phyloP scores from a whole-genome alignment of 371 early-diverging fungal species.

The Apophysomyces variabilis region DNA sequence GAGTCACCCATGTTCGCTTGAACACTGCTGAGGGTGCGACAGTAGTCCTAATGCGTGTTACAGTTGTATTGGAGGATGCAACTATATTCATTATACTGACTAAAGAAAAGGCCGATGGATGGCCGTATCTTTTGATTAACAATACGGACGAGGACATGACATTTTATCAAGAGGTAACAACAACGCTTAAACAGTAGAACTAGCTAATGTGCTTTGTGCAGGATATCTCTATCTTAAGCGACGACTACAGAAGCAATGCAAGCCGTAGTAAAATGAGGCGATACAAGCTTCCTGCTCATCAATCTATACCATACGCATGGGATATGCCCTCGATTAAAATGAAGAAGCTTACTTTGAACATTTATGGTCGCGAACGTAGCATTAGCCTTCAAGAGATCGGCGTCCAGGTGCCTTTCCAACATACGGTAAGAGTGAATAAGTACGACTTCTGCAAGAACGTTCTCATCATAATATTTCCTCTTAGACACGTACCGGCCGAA shows the following conservation, averaged over 20 bases:
- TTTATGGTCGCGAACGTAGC: conserved; percentile 75
- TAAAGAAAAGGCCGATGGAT: conserved; percentile 72
- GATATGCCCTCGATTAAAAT: conserved; percentile 83
- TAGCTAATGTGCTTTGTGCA: background rate
- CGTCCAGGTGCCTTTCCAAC: conserved; percentile 80
- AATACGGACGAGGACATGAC: conserved; percentile 76
- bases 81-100: conserved; percentile 87
- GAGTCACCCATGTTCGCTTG: conserved; percentile 80
- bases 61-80: conserved; percentile 83
- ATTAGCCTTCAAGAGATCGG: conserved; percentile 93
- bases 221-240: conserved; percentile 40
- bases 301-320: conserved; percentile 90
- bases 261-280: conserved; percentile 35
- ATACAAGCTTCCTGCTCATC: conserved; percentile 69
- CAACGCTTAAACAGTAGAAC: background rate
- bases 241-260: conserved; percentile 33
- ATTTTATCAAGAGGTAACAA: conserved; percentile 76
- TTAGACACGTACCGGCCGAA: conserved; percentile 28
- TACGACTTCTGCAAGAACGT: background rate
- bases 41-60: conserved; percentile 75
- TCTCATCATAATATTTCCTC: background rate
- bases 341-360: conserved; percentile 76
- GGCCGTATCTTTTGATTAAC: conserved; percentile 95
- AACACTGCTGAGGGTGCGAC: conserved; percentile 55
- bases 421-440: conserved; percentile 49